These are phyloP conservation scores for Claviceps capensis DNA, from an alignment of 2,329 filamentous ascomycete species.

Conservation along the genomic window DNA sequence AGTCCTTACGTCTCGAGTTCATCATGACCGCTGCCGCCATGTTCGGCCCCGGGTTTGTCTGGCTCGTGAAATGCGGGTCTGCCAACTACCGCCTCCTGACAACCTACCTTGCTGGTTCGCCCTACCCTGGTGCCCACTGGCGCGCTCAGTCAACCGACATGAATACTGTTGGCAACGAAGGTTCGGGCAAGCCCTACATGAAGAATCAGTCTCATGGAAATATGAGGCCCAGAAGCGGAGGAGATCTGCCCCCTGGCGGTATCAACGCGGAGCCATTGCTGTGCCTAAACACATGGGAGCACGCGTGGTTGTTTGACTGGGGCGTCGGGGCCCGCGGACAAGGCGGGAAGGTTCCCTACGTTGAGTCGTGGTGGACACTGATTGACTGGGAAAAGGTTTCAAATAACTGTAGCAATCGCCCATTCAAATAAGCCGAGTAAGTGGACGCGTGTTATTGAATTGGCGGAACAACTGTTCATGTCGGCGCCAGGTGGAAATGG, in stretches of 20 bases:
- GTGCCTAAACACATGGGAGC: conserved; percentile 94
- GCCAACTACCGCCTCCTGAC: conserved; percentile 54
- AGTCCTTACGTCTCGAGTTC: conserved; percentile 70
- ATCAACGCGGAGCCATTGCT: conserved; percentile 62
- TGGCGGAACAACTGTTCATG: too few relatives aligned
- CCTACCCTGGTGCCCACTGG: conserved; percentile 74
- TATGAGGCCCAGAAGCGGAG: conserved; percentile 11
- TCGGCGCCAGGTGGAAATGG: too few relatives aligned
- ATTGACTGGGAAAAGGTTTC: conserved; percentile 75
- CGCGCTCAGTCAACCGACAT: conserved; percentile 56
- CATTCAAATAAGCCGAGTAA: conserved; percentile 16
- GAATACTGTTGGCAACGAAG: conserved; percentile 42
- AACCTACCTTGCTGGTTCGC: conserved; percentile 86
- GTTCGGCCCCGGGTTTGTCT: conserved; percentile 96
- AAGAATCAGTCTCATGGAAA: conserved; percentile 21
- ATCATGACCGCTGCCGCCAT: conserved; percentile 70
- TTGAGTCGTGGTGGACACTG: conserved; percentile 73
- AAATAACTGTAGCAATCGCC: conserved; percentile 21
- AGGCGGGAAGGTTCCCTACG: conserved; percentile 60
- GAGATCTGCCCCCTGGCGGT: conserved; percentile 46
- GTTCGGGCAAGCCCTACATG: conserved; percentile 24
- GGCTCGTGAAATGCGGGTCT: conserved; percentile 57
- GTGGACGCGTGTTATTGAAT: background rate
- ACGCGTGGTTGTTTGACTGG: conserved; percentile 79
- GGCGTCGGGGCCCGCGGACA: conserved; percentile 42